phyloP scores from a whole-genome alignment of 164 flowering plant genomes.

The Nelumbo lutea region DNA sequence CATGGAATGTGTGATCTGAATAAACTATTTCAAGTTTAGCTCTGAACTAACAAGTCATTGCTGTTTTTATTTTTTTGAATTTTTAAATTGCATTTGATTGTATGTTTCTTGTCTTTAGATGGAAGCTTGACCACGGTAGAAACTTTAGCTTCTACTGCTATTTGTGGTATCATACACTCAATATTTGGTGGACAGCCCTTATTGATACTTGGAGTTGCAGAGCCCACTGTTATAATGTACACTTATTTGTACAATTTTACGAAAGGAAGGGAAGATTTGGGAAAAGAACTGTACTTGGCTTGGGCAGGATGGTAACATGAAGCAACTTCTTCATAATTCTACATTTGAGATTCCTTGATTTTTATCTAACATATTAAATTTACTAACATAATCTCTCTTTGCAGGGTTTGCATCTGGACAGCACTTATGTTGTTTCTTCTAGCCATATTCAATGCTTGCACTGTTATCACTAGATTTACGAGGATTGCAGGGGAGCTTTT shows the following conservation, averaged over 20 bases:
- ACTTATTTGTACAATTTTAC: conserved; percentile 46
- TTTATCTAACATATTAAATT: neutral
- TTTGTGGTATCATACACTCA: conserved; percentile 60
- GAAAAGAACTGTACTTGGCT: conserved; percentile 41
- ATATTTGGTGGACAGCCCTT: conserved; percentile 63
- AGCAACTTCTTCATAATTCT: neutral
- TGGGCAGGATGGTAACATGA: conserved; percentile 55
- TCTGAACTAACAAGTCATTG: neutral
- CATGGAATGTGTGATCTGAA: too few species aligned
- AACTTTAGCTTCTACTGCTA: conserved; percentile 57
- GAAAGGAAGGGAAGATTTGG: conserved; percentile 35
- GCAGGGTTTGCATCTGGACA: conserved; percentile 63
- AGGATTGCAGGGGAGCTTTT: conserved; percentile 51
- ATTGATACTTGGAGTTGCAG: conserved; percentile 61
- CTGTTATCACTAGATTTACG: conserved; percentile 45
- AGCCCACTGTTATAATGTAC: conserved; percentile 70
- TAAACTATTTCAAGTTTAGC: too few species aligned
- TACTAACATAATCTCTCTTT: neutral
- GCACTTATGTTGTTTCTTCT: conserved; percentile 42
- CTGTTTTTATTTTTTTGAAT: neutral
- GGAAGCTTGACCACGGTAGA: conserved; percentile 59
- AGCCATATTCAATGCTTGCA: conserved; percentile 52
- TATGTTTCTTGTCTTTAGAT: conserved; percentile 24
- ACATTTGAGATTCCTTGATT: neutral
- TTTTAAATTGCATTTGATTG: neutral